Conservation (phyloP, 2,329 filamentous ascomycete genomes). For the Neonectria sp. region DNA sequence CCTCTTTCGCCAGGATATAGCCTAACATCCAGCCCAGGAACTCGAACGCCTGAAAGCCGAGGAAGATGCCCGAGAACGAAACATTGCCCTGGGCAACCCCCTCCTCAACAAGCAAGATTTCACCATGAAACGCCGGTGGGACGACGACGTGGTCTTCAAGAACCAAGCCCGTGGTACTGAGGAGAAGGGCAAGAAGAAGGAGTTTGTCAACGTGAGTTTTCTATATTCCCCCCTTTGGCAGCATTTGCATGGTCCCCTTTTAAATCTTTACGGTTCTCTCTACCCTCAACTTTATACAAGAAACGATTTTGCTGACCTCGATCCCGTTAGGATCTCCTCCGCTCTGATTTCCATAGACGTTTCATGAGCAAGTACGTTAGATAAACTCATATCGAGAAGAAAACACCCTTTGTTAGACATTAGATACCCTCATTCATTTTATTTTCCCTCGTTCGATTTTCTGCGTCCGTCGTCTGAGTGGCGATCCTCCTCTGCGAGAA, state of each 20-base stretch:
- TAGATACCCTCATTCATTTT: conserved; percentile 47
- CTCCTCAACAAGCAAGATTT: conserved; percentile 91
- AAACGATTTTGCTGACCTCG: conserved; percentile 45
- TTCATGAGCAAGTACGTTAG: conserved; percentile 87
- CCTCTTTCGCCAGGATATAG: neutral
- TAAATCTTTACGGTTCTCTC: conserved; percentile 12
- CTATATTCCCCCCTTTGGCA: conserved; percentile 6
- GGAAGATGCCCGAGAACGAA: conserved; percentile 85
- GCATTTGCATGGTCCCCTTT: conserved; percentile 10
- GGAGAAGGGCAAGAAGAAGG: conserved; percentile 88
- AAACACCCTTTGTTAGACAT: conserved; percentile 41
- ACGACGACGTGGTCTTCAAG: conserved; percentile 99
- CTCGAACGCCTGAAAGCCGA: conserved; percentile 85
- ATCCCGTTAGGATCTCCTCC: conserved; percentile 78
- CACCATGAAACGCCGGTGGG: conserved; percentile 93
- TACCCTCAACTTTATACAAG: conserved; percentile 1
- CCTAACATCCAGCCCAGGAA: conserved; percentile 67
- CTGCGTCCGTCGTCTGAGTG: conserved; percentile 20
- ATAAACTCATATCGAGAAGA: conserved; percentile 52
- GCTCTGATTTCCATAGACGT: conserved; percentile 97
- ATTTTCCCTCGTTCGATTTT: conserved; percentile 25
- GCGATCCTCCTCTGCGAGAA: conserved; percentile 63
- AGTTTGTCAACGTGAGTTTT: conserved; percentile 91
- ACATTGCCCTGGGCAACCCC: conserved; percentile 94
- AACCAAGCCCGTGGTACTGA: conserved; percentile 97